phyloP scores from a whole-genome alignment of 768 basidiomycete genomes.

The Tephrocybe rancida region DNA sequence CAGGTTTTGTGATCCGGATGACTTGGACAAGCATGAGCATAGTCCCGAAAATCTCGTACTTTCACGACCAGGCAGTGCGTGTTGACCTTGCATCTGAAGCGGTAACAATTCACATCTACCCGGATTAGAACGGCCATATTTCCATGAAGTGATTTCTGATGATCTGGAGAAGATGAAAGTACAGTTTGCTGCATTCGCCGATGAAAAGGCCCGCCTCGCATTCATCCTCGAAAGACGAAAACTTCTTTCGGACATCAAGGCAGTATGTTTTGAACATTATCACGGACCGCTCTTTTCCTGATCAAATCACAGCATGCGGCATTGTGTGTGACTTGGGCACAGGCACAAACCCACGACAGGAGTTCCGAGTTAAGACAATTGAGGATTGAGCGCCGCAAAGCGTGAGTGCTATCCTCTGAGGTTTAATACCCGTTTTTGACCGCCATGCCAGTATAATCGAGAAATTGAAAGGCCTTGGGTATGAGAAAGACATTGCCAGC shows the following conservation, averaged over 20 bases:
- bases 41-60: conserved; percentile 10
- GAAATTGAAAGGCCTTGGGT: conserved; percentile 50
- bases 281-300: not conserved
- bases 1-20: too few relatives aligned
- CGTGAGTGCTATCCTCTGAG: conserved; percentile 32
- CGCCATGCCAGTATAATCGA: conserved; percentile 50
- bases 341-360: conserved; percentile 36
- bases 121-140: too few relatives aligned
- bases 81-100: too few relatives aligned
- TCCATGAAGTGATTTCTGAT: conserved; percentile 21
- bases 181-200: conserved; percentile 29
- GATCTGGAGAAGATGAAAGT: conserved; percentile 22
- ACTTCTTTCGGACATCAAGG: conserved; percentile 30
- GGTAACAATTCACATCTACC: too few relatives aligned
- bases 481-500: conserved; percentile 45
- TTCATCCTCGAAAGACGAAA: conserved; percentile 37
- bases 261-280: conserved; percentile 24
- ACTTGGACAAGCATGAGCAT: not conserved
- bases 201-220: conserved; percentile 26
- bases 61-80: conserved; percentile 21
- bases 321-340: conserved; percentile 43
- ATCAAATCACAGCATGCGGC: conserved; percentile 35
- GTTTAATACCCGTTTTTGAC: not conserved
- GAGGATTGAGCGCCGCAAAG: conserved; percentile 42
- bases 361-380: conserved; percentile 44